Conservation (phyloP, 2,329 filamentous ascomycete genomes). For the Alternaria brassicae region DNA sequence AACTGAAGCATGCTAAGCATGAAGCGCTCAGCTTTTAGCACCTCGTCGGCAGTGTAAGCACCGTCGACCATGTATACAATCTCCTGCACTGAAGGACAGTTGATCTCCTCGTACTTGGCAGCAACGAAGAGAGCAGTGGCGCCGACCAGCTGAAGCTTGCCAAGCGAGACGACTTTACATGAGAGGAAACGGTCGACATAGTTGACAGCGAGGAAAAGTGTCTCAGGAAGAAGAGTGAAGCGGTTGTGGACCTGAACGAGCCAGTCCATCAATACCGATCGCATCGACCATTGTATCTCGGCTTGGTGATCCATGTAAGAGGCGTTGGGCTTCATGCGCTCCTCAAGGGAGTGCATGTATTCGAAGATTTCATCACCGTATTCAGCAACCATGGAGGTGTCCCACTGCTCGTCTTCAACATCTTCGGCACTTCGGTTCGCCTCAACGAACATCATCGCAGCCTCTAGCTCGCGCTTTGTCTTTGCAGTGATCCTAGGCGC, state of each 20-base stretch:
- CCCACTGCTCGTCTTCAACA: slow-evolving; percentile 86
- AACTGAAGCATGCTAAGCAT: slow-evolving; percentile 98
- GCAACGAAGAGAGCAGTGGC: slow-evolving; percentile 95
- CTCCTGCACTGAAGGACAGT: slow-evolving; percentile 91
- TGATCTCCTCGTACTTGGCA: slow-evolving; percentile 98
- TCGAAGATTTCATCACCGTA: slow-evolving; percentile 95
- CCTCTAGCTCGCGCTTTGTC: slow-evolving; percentile 74
- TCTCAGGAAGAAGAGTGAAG: slow-evolving; percentile 91
- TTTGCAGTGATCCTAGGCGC: slow-evolving; percentile 75
- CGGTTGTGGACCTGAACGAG: slow-evolving; percentile 93
- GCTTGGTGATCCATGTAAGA: slow-evolving; percentile 97
- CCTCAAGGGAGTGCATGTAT: slow-evolving; percentile 91
- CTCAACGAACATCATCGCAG: slow-evolving; percentile 71
- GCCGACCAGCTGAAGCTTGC: slow-evolving; percentile 93
- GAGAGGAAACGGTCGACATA: slow-evolving; percentile 97
- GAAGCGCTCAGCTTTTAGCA: slow-evolving; percentile 95
- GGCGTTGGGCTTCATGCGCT: slow-evolving; percentile 82
- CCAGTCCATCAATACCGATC: slow-evolving; percentile 97
- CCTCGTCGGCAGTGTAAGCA: slow-evolving; percentile 87
- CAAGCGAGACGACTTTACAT: slow-evolving; percentile 90
- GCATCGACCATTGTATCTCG: slow-evolving; percentile 99
- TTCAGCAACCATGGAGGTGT: slow-evolving; percentile 97
- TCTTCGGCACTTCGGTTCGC: slow-evolving; percentile 72
- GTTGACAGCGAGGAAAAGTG: slow-evolving; percentile 92
- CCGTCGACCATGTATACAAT: slow-evolving; percentile 98